Base-by-base conservation (phyloP, 2,329 filamentous ascomycete species). In the Aspergillus felis region DNA sequence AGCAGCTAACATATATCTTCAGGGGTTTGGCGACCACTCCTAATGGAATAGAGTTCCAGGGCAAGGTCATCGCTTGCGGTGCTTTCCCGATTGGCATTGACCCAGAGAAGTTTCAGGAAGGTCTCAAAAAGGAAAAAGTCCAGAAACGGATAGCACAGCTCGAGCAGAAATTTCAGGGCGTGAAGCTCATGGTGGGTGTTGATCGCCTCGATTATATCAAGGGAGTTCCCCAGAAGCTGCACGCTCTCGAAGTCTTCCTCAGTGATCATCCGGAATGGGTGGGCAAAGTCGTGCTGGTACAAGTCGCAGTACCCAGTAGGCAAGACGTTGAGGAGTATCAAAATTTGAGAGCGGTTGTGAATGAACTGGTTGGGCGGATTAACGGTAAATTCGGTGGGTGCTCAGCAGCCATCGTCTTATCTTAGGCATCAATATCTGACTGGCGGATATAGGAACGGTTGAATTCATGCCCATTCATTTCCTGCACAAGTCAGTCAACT, bases 201-300 rank as follows among this genome's bases (percentile, higher is more conserved):
- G 94, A 99, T 74, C 90, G 94, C 51, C 84, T 97, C 52, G 94
- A 99, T 76, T 97, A 99, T 77, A 97, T 97, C 85, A 97, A 97
- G 78, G 94, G 94, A 61, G 92, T 99, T 9, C 94, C 94, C 0
- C 94, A 99, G 76, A 99, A 99, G 75, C 81, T 99, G 9, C 94
- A 97, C 70, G 93, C 94, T 1, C 85, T 97, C 46, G 94, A 99
- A 74, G 91, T 97, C 3, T 97, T 99, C 79, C 81, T 99, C 32
- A 96, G 92, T 0, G 93, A 97, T 69, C 92, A 99, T 68, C 94
- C 94, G 0, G 93, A 97, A 74, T 97, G 92, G 92, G 93, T 97
- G 60, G 94, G 94, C 65, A 96, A 96, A 76, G 92, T 97, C 24
- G 92, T 97, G 3, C 83, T 99, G 17, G 91, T 97, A 0, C 94